Percentiles rank a stretch among this genome's conserved stretches.
Evolutionary conservation across 257 asterid genomes (phyloP).

Genomic region (Scutellaria galericulata): DNA sequence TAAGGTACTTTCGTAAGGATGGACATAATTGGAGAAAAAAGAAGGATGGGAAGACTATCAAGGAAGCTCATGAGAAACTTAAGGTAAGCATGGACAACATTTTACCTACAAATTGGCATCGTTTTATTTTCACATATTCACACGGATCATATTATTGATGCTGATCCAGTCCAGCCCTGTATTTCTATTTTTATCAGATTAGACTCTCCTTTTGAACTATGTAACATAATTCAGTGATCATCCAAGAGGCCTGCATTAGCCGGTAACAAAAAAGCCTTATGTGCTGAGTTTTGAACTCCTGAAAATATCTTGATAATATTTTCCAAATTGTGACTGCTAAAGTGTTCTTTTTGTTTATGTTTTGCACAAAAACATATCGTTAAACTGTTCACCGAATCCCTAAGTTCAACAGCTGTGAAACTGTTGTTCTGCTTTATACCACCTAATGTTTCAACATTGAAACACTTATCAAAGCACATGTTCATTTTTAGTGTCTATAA

Average conservation of each 20-base stretch:
- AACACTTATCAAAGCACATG: neutral
- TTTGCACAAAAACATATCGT: neutral
- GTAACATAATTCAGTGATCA: conserved; percentile 1
- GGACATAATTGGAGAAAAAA: conserved; percentile 98
- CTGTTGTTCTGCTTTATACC: conserved; percentile 6
- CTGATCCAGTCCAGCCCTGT: neutral
- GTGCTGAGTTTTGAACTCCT: neutral
- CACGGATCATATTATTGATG: neutral
- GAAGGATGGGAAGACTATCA: conserved; percentile 94
- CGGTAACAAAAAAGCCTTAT: conserved; percentile 1
- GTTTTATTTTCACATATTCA: conserved; percentile 7
- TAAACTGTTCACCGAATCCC: neutral
- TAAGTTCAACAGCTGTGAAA: neutral
- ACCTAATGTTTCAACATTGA: conserved; percentile 4
- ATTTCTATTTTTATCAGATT: too few relatives aligned
- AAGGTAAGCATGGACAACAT: conserved; percentile 61
- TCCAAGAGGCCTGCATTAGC: conserved; percentile 20
- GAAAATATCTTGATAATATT: neutral
- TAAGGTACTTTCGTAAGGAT: conserved; percentile 94
- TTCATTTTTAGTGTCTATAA: neutral
- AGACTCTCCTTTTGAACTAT: neutral
- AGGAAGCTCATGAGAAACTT: conserved; percentile 97
- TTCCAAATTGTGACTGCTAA: neutral
- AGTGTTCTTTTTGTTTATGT: neutral
- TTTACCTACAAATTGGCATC: neutral